These are phyloP conservation scores for Ceratocystis lukuohia DNA, from an alignment of 2,329 filamentous ascomycete species.

Conservation along the genomic window DNA sequence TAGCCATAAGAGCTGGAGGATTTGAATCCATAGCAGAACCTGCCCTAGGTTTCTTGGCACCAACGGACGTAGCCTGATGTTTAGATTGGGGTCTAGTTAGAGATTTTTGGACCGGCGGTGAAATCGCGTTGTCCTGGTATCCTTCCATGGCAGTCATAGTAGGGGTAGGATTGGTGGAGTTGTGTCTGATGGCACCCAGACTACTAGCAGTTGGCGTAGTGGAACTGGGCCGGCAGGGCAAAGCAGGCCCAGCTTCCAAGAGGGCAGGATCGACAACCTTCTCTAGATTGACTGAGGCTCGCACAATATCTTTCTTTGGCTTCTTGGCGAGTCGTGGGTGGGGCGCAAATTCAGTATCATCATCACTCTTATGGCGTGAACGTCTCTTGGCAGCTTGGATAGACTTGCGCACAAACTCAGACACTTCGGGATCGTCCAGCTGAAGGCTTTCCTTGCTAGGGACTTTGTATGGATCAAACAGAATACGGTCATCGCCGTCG, in stretches of 20 bases:
- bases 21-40: background rate
- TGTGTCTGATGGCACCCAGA: background rate
- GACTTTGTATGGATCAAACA: conserved; percentile 46
- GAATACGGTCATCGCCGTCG: conserved; percentile 42
- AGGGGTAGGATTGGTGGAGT: background rate
- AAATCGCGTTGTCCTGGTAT: background rate
- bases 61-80: background rate
- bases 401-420: conserved; percentile 43
- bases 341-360: conserved; percentile 43
- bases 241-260: background rate
- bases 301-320: background rate
- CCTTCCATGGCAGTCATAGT: background rate
- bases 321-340: background rate
- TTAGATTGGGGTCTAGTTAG: background rate
- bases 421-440: conserved; percentile 34
- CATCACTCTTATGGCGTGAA: conserved; percentile 35
- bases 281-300: background rate
- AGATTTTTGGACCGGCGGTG: background rate
- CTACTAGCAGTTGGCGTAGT: background rate
- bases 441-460: conserved; percentile 35
- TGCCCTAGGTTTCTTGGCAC: background rate
- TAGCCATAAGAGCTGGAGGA: conserved; percentile 17
- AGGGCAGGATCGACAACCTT: background rate
- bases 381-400: conserved; percentile 41
- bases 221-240: background rate